Base-by-base conservation (phyloP, 2,329 filamentous ascomycete genomes). In the Exophiala sp. region DNA sequence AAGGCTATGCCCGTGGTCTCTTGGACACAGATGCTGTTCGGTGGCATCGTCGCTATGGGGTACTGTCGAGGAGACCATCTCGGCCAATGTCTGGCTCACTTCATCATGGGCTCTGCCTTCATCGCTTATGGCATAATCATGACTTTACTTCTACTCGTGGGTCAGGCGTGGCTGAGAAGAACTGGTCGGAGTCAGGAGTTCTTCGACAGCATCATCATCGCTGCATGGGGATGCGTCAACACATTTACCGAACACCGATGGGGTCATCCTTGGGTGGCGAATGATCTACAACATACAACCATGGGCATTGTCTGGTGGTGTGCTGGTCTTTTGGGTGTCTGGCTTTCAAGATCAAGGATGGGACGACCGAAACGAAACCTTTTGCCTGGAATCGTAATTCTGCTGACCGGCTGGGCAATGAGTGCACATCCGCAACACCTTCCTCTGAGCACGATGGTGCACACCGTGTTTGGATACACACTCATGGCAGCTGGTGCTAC, bases 241-340 rank as follows among this genome's bases (percentile, higher is more conserved):
- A 97, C 94, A 7, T 97, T 99, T 64, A 99, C 94, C 14, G 94
- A 97, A 72, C 94, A 99, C 69, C 84, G 88, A 48, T 99, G 94
- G 94, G 94, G 94, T 50, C 79, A 79, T 1, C 80, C 83, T 0
- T 99, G 94, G 94, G 90, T 88, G 48, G 84, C 83, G 71, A 97
- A 96, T 67, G 94, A 99, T 70, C 84, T 96, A 74, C 92, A 99
- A 71, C 94, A 99, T 71, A 99, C 94, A 0, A 89, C 88, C n/a
- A 97, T 99, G 92, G 94, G 94, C n/a, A 84, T 99, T 58, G 85
- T 99, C 47, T 99, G 94, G 94, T 99, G 92, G 92, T 88, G 85
- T 65, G 92, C 94, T 6, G 94, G 94, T 20, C 75, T 99, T 29
- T 81, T 92, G 9, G 94, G 94, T 39, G 81, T 99, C 48, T 99